Evolutionary conservation across 2,329 filamentous ascomycete genomes (phyloP).

Genomic region (Fusarium compactum): DNA sequence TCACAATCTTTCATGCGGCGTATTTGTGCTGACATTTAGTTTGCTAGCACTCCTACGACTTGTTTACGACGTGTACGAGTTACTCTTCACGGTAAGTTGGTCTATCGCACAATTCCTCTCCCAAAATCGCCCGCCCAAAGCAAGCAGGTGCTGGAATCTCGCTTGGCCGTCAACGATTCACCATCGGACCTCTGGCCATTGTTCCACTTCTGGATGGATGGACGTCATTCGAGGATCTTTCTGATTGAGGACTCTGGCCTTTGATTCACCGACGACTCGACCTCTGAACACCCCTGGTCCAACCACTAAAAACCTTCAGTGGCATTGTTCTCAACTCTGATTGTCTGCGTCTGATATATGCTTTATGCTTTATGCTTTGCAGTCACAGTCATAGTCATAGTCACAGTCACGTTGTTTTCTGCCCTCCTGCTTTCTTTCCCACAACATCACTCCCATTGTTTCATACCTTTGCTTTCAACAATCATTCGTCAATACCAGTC

Average conservation of each 20-base stretch:
- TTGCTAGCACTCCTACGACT: conserved; percentile 44
- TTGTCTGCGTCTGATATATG: background rate
- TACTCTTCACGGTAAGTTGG: conserved; percentile 46
- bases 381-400: background rate
- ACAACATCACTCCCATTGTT: background rate
- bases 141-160: background rate
- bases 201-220: background rate
- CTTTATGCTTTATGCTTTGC: background rate
- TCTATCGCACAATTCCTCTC: background rate
- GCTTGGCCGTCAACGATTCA: background rate
- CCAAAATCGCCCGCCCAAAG: background rate
- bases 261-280: conserved; percentile 25
- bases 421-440: conserved; percentile 1
- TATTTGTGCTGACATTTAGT: conserved; percentile 30
- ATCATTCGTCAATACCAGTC: background rate
- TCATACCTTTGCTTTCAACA: background rate
- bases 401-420: background rate
- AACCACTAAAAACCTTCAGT: background rate
- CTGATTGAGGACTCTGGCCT: background rate
- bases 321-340: conserved; percentile 11
- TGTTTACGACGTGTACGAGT: conserved; percentile 48
- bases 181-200: background rate
- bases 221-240: background rate
- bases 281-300: background rate
- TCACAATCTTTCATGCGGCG: conserved; percentile 1